Percentiles rank a stretch among this genome's conserved stretches.
Conservation (phyloP, 768 basidiomycete genomes). For the Wakefieldia striispora region DNA sequence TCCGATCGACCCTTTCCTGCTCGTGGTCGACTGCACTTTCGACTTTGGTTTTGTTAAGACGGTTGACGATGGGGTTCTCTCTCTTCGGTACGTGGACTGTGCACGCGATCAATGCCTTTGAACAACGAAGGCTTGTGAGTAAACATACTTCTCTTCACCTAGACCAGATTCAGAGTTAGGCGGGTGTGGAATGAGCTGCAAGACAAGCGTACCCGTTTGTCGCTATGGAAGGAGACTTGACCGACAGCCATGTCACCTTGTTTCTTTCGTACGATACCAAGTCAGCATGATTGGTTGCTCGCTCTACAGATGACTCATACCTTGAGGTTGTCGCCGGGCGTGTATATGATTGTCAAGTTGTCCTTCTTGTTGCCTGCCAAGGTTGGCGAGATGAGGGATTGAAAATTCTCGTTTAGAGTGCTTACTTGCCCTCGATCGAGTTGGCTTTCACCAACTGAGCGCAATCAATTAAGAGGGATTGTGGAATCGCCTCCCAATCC, state of each 20-base stretch:
- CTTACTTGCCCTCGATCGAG: conserved; percentile 75
- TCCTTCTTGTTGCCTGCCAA: conserved; percentile 90
- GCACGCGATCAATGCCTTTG: neutral
- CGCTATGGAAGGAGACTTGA: conserved; percentile 91
- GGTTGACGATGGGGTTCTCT: conserved; percentile 88
- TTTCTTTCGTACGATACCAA: conserved; percentile 56
- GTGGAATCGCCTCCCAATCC: conserved; percentile 86
- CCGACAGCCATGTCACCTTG: conserved; percentile 97
- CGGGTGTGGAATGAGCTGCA: neutral
- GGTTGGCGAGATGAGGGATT: neutral
- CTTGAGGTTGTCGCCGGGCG: conserved; percentile 90
- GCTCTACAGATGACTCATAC: conserved; percentile 37
- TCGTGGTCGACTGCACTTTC: conserved; percentile 89
- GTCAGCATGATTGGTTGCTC: conserved; percentile 1
- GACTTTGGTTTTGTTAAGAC: conserved; percentile 89
- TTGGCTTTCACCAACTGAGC: conserved; percentile 98
- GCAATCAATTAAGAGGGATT: conserved; percentile 74
- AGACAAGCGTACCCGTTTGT: conserved; percentile 62
- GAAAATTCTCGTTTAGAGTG: neutral
- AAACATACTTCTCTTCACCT: conserved; percentile 77
- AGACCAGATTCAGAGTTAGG: neutral
- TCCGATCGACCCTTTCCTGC: conserved; percentile 75
- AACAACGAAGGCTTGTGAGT: neutral
- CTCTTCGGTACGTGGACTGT: conserved; percentile 76
- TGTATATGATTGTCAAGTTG: conserved; percentile 90